These are phyloP conservation scores for Phytopythium boreale DNA, from an alignment of 352 stramenopile genomes.

Conservation along the genomic window DNA sequence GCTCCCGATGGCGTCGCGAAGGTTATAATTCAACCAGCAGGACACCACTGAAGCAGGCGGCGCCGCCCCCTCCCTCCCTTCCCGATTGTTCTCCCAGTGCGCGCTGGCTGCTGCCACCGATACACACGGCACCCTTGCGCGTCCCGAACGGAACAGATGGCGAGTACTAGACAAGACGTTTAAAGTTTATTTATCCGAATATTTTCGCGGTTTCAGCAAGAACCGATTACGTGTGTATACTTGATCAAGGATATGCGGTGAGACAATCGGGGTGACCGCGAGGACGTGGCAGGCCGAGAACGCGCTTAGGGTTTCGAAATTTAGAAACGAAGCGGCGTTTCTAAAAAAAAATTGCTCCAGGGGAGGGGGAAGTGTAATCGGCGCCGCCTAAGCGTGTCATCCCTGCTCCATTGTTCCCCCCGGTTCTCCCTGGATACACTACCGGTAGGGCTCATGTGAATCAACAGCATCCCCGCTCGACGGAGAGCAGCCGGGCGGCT, in stretches of 20 bases:
- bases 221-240: neutral
- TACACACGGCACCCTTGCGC: neutral
- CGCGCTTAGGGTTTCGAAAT: neutral
- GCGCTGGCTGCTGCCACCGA: constrained; percentile 2
- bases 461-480: too few relatives aligned
- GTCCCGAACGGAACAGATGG: neutral
- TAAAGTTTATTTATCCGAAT: constrained; percentile 3
- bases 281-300: constrained; percentile 3
- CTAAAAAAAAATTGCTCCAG: neutral
- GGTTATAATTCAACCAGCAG: constrained; percentile 8
- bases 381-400: neutral
- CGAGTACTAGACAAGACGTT: too few relatives aligned
- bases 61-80: neutral
- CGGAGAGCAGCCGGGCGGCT: too few relatives aligned
- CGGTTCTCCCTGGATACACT: too few relatives aligned
- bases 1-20: too few relatives aligned
- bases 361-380: neutral
- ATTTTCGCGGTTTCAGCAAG: neutral
- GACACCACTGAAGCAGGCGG: neutral
- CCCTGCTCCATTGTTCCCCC: neutral
- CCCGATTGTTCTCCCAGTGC: neutral
- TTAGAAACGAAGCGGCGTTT: neutral
- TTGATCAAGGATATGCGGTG: neutral
- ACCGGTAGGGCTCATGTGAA: too few relatives aligned
- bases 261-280: neutral